These are phyloP conservation scores for Lachancea quebecensis DNA, from an alignment of 805 yeast species.

Conservation along the genomic window DNA sequence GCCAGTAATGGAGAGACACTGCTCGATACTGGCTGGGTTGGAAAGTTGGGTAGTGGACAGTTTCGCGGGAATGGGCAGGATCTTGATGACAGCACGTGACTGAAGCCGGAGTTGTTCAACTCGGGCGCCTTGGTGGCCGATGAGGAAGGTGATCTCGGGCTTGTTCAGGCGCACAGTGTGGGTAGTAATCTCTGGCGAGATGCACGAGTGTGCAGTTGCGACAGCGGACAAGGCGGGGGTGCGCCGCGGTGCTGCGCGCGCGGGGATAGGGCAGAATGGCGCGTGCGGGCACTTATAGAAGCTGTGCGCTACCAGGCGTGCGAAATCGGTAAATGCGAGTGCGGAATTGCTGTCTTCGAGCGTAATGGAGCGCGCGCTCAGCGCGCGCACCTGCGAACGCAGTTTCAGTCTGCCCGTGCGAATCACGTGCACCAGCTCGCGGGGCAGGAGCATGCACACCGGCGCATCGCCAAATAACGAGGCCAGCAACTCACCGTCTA, in stretches of 20 bases:
- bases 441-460: conserved; percentile 4
- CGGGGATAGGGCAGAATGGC: too few relatives aligned
- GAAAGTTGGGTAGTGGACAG: conserved; percentile 10
- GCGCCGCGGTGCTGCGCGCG: too few relatives aligned
- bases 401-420: neutral
- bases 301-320: neutral
- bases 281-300: neutral
- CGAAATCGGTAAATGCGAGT: neutral
- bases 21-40: conserved; percentile 15
- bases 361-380: neutral
- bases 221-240: too few relatives aligned
- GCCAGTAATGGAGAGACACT: conserved; percentile 32
- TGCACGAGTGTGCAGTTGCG: too few relatives aligned
- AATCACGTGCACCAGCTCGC: conserved; percentile 2
- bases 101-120: conserved; percentile 32
- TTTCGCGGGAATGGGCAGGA: conserved; percentile 29
- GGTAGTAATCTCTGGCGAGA: neutral
- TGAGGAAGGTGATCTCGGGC: conserved; percentile 35
- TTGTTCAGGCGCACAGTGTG: conserved; percentile 17
- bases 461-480: neutral
- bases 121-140: conserved; percentile 38
- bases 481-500: neutral
- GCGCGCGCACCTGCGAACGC: neutral
- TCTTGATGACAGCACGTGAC: conserved; percentile 35
- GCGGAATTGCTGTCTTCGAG: neutral